Percentiles rank a stretch among this genome's conserved stretches.
Evolutionary conservation across 208 protist genomes (phyloP).

Genomic region (Trypanosomatidae sp.): DNA sequence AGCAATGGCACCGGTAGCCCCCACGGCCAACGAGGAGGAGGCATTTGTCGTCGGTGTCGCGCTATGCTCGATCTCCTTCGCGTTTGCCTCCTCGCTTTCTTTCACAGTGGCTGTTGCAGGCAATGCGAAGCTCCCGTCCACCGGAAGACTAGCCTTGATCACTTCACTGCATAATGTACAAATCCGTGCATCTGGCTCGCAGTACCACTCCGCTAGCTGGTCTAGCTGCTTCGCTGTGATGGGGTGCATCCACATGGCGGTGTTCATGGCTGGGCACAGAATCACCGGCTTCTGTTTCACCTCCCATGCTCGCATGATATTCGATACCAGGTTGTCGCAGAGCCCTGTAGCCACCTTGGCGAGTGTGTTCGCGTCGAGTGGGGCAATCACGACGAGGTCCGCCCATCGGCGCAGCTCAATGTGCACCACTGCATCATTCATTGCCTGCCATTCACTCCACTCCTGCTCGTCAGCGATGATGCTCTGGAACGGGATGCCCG

Average conservation of each 20-base stretch:
- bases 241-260: constrained; percentile 97
- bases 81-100: not conserved
- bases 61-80: not conserved
- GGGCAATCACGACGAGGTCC: constrained; percentile 95
- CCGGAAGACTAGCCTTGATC: not conserved
- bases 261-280: constrained; percentile 99
- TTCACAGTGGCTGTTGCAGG: not conserved
- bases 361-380: constrained; percentile 97
- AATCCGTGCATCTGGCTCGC: not conserved
- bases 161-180: not conserved
- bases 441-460: constrained; percentile 78
- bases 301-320: constrained; percentile 96
- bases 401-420: constrained; percentile 95
- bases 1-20: not conserved
- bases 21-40: not conserved
- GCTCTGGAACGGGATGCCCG: constrained; percentile 65
- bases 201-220: constrained; percentile 63
- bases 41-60: not conserved
- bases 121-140: not conserved
- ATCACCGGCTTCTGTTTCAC: constrained; percentile 89
- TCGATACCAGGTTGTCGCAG: constrained; percentile 96
- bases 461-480: constrained; percentile 88
- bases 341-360: constrained; percentile 95
- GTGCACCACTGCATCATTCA: constrained; percentile 91
- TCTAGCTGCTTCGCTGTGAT: constrained; percentile 83